Base-by-base conservation (phyloP, 1,284 basidiomycete species). In the Golubevia pallescens region DNA sequence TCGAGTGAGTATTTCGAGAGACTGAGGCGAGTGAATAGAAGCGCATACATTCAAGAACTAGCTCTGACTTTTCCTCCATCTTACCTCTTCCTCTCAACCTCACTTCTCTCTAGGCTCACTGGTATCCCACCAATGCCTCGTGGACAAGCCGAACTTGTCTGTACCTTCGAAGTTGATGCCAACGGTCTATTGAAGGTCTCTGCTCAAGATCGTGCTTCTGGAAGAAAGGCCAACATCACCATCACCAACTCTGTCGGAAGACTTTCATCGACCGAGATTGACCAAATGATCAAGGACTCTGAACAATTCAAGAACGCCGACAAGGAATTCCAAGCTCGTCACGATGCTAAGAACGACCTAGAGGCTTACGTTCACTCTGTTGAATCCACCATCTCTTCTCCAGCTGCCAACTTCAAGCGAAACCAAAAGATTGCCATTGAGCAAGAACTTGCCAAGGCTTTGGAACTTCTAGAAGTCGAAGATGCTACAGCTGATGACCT, bases 211-310 rank as follows among this genome's bases (percentile, higher is more conserved):
- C 78, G 78, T 75, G 75, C 79, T 63, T 81, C 82, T 38, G 81
- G 81, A 67, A 79, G 81, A 69, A 84, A 83, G 74, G 81, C 81
- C 24, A 81, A 81, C 79, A 83, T 85, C 68, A 85, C 82, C 70
- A 85, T 85, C 75, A 81, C 82, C 76, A 84, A 83, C 82, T 81
- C 78, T 65, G 81, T 84, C 58, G 82, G 82, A 61, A 79, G 82
- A 57, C 73, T 85, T 23, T 75, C 71, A 63, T 75, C 72, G 32
- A 79, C 76, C 58, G 82, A 85, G 75, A 85, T 85, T 63, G 82
- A 85, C 70, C 81, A 85, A 77, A 85, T 85, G 82, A 84, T 85
- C 81, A 84, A 83, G 79, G 82, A 85, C 63, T 78, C 79, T 68
- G 82, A 85, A 75, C 74, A 75, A 63, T 85, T 84, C 82, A 81